phyloP scores from a whole-genome alignment of 2,329 filamentous ascomycete species.

The Neoarthrinium moseri region DNA sequence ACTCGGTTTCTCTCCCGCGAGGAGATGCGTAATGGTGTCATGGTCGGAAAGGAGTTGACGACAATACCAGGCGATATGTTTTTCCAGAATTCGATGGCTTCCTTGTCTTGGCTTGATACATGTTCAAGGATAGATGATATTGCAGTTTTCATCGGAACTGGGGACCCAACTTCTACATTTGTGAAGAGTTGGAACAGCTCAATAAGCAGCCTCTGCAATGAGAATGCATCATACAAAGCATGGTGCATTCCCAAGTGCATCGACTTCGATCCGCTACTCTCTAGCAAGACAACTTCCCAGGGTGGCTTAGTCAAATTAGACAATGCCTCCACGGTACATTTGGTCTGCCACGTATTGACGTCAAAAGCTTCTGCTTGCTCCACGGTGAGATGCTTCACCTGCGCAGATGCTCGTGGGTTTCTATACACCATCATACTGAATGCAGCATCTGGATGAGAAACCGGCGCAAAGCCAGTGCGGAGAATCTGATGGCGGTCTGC shows the following conservation, averaged over 20 bases:
- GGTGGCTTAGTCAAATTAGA: conserved; percentile 51
- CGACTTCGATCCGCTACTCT: conserved; percentile 13
- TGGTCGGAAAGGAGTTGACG: conserved; percentile 71
- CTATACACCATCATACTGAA: conserved; percentile 78
- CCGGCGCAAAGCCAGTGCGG: conserved; percentile 68
- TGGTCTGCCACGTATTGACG: conserved; percentile 35
- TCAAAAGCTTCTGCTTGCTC: conserved; percentile 23
- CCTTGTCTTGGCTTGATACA: not conserved
- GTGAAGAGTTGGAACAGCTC: conserved; percentile 44
- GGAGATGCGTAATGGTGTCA: conserved; percentile 61
- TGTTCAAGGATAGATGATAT: not conserved
- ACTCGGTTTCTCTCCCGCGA: conserved; percentile 27
- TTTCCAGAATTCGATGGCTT: conserved; percentile 62
- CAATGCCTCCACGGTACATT: conserved; percentile 32
- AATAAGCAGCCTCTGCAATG: conserved; percentile 62
- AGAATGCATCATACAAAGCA: conserved; percentile 81
- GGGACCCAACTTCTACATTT: not conserved
- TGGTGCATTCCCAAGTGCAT: conserved; percentile 66
- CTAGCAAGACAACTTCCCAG: conserved; percentile 60
- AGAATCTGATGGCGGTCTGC: conserved; percentile 66
- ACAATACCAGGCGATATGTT: conserved; percentile 49
- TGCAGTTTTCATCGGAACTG: not conserved
- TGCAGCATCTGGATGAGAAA: conserved; percentile 57
- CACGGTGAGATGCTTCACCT: conserved; percentile 13
- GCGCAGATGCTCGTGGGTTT: conserved; percentile 8